A percentile compares a stretch with the other conserved stretches of the same genome.
phyloP scores from a whole-genome alignment of 495 filamentous ascomycete species.

The Penicillium odoratum region DNA sequence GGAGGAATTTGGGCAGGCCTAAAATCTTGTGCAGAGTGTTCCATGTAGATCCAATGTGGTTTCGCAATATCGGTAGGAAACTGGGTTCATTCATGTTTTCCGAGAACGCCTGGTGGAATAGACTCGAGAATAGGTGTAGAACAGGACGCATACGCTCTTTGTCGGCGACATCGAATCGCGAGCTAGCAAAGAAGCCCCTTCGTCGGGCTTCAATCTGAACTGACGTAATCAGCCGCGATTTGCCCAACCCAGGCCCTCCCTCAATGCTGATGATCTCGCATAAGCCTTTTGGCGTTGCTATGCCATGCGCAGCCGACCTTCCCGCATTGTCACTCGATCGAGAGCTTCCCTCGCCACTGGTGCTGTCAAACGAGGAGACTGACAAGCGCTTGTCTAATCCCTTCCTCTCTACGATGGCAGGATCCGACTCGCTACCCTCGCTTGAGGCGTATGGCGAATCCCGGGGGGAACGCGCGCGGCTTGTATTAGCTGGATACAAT shows the following conservation, averaged over 20 bases:
- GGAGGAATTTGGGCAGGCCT: slow-evolving; percentile 44
- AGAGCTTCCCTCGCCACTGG: not conserved
- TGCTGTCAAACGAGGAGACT: not conserved
- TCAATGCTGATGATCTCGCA: slow-evolving; percentile 68
- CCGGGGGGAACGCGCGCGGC: not conserved
- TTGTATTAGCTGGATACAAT: not conserved
- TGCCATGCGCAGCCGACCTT: slow-evolving; percentile 28
- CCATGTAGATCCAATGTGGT: slow-evolving; percentile 67
- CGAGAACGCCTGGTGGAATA: slow-evolving; percentile 77
- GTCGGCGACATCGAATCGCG: slow-evolving; percentile 69
- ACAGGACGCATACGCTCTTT: slow-evolving; percentile 47
- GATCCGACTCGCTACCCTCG: not conserved
- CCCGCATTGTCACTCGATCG: not conserved
- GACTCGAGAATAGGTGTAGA: slow-evolving; percentile 65
- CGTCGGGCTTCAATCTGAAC: slow-evolving; percentile 57
- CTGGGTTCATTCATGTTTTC: slow-evolving; percentile 69
- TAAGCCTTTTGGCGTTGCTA: slow-evolving; percentile 56
- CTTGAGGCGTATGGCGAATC: not conserved
- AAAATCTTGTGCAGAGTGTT: slow-evolving; percentile 55
- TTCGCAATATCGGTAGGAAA: slow-evolving; percentile 65
- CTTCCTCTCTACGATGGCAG: not conserved
- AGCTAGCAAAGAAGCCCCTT: slow-evolving; percentile 66
- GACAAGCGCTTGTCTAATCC: not conserved
- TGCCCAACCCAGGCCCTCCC: slow-evolving; percentile 66
- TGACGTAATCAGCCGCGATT: slow-evolving; percentile 63